A percentile compares a stretch with the other conserved stretches of the same genome.
phyloP scores from a whole-genome alignment of 495 filamentous ascomycete species.

The Hypomontagnella submonticulosa region DNA sequence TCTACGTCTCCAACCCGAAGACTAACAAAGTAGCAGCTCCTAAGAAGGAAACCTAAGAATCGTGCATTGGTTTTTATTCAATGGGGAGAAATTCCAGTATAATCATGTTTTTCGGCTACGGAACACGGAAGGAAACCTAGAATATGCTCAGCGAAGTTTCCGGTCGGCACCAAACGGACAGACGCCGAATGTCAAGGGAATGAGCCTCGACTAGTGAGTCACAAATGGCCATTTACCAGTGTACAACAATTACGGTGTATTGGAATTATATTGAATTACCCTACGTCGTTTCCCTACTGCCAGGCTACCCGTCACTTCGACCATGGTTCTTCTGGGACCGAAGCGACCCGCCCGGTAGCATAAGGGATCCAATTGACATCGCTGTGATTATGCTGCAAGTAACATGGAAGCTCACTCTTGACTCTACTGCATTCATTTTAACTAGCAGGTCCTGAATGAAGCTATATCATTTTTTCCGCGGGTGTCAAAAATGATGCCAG shows the following conservation, averaged over 20 bases:
- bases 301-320: too few relatives aligned
- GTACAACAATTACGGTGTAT: not conserved
- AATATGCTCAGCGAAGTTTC: too few relatives aligned
- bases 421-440: too few relatives aligned
- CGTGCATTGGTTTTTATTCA: not conserved
- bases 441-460: too few relatives aligned
- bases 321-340: too few relatives aligned
- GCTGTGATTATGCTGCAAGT: too few relatives aligned
- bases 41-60: conserved; percentile 40
- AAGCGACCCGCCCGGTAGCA: too few relatives aligned
- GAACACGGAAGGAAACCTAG: not conserved
- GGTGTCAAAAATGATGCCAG: too few relatives aligned
- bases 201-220: not conserved
- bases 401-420: too few relatives aligned
- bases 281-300: too few relatives aligned
- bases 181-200: not conserved
- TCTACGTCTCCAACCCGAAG: not conserved
- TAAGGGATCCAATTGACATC: too few relatives aligned
- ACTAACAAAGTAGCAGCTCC: conserved; percentile 30
- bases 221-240: not conserved
- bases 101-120: not conserved
- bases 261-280: not conserved
- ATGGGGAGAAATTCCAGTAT: not conserved
- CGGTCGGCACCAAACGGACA: not conserved
- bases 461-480: too few relatives aligned